These are phyloP conservation scores for Periconia macrospinosa DNA, from an alignment of 2,329 filamentous ascomycete species.

Conservation along the genomic window DNA sequence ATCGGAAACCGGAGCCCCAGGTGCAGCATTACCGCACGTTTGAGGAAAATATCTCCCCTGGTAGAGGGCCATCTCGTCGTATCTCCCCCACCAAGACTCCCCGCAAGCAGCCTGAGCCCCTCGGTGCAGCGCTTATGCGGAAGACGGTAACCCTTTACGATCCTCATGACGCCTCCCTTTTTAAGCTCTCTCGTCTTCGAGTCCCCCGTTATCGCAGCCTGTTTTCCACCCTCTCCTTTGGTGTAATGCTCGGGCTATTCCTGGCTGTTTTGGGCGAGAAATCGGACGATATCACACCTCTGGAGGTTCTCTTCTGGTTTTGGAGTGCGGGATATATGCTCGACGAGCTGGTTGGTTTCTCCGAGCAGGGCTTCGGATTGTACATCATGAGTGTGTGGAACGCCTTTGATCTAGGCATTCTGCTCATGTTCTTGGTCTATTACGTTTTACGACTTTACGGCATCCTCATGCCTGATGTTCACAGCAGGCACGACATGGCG, in stretches of 20 bases:
- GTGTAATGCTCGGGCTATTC: slow-evolving; percentile 81
- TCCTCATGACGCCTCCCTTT: slow-evolving; percentile 82
- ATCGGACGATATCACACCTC: slow-evolving; percentile 75
- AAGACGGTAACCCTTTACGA: slow-evolving; percentile 87
- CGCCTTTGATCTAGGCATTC: slow-evolving; percentile 87
- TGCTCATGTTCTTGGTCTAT: slow-evolving; percentile 83
- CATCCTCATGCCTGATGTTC: slow-evolving; percentile 75
- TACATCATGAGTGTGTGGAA: slow-evolving; percentile 99
- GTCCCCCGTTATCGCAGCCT: slow-evolving; percentile 92
- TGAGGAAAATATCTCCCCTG: slow-evolving; percentile 28
- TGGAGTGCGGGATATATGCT: slow-evolving; percentile 98
- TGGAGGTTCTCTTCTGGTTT: slow-evolving; percentile 94
- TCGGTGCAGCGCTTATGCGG: slow-evolving; percentile 51
- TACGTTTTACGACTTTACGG: slow-evolving; percentile 89
- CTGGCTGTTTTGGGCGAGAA: slow-evolving; percentile 77
- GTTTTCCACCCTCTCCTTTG: slow-evolving; percentile 84
- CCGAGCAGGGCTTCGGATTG: slow-evolving; percentile 91
- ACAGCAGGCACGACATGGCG: slow-evolving; percentile 67
- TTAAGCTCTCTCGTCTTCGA: slow-evolving; percentile 87
- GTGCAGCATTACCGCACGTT: slow-evolving; percentile 21
- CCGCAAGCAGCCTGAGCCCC: slow-evolving; percentile 23
- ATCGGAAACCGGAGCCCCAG: slow-evolving; percentile 58
- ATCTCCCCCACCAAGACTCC: slow-evolving; percentile 22
- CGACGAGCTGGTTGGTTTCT: slow-evolving; percentile 93
- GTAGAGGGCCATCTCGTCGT: slow-evolving; percentile 33